A percentile compares a stretch with the other conserved stretches of the same genome.
Evolutionary conservation across 2,329 filamentous ascomycete species (phyloP).

Genomic region (Colletotrichum coccodes): DNA sequence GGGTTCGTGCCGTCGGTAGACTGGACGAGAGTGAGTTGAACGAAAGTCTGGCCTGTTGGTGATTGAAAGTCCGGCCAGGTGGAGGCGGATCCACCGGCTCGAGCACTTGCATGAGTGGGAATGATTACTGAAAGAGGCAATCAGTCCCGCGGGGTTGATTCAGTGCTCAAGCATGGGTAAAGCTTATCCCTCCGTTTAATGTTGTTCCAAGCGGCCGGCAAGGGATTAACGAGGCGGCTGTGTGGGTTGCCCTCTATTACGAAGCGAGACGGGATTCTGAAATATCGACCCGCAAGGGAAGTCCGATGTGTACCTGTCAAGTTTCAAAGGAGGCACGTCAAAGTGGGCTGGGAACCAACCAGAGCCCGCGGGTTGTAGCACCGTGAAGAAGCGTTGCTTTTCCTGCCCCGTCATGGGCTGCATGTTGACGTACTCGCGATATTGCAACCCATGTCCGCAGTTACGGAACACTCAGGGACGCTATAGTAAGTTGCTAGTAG

Average conservation of each 20-base stretch:
- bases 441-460: conserved; percentile 35
- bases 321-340: background rate
- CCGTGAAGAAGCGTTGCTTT: background rate
- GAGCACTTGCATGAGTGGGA: conserved; percentile 2
- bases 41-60: background rate
- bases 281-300: background rate
- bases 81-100: background rate
- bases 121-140: background rate
- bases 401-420: background rate
- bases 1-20: background rate
- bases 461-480: no score
- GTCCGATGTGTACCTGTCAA: conserved; percentile 6
- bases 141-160: background rate
- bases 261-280: no score
- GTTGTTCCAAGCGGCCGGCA: background rate
- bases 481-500: no score
- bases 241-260: no score
- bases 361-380: background rate
- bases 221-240: no score
- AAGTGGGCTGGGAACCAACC: background rate
- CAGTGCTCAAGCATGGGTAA: background rate
- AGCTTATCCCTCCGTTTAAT: background rate
- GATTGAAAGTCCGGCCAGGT: background rate
- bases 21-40: background rate
- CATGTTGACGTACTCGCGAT: conserved; percentile 34